Percentiles rank a stretch among this genome's conserved stretches.
These are phyloP conservation scores for Protomyces macrosporus DNA, from an alignment of 1,139 yeast species.

Conservation along the genomic window DNA sequence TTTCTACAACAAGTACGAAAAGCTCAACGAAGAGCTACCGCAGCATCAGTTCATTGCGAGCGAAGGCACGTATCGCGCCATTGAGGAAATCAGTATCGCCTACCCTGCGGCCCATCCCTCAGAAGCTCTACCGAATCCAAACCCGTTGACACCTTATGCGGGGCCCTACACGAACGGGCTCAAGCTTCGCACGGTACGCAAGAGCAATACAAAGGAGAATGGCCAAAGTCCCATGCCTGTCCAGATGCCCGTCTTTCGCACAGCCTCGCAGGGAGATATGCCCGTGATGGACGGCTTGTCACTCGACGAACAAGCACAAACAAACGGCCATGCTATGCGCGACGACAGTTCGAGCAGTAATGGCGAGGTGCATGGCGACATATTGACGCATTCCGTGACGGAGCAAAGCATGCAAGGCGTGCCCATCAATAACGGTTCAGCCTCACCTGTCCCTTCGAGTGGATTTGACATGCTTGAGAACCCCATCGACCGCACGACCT, in stretches of 20 bases:
- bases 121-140: conserved; percentile 18
- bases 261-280: conserved; percentile 9
- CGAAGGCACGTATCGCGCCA: conserved; percentile 20
- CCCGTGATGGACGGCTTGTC: not conserved
- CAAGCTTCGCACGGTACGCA: not conserved
- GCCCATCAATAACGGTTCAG: not conserved
- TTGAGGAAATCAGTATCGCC: conserved; percentile 6
- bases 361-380: not conserved
- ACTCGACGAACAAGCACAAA: not conserved
- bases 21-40: conserved; percentile 4
- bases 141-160: conserved; percentile 22
- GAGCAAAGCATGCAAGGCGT: not conserved
- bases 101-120: conserved; percentile 21
- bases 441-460: not conserved
- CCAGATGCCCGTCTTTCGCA: not conserved
- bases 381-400: not conserved
- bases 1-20: conserved; percentile 21
- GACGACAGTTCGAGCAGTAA: conserved; percentile 4
- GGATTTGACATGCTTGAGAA: not conserved
- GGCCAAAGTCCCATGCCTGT: not conserved
- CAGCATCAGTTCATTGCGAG: conserved; percentile 12
- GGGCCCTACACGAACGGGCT: conserved; percentile 8
- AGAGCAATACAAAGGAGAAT: not conserved
- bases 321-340: not conserved
- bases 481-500: not conserved